Evolutionary conservation across 129 eudicot genomes (phyloP).

Genomic region (Centella asiatica): DNA sequence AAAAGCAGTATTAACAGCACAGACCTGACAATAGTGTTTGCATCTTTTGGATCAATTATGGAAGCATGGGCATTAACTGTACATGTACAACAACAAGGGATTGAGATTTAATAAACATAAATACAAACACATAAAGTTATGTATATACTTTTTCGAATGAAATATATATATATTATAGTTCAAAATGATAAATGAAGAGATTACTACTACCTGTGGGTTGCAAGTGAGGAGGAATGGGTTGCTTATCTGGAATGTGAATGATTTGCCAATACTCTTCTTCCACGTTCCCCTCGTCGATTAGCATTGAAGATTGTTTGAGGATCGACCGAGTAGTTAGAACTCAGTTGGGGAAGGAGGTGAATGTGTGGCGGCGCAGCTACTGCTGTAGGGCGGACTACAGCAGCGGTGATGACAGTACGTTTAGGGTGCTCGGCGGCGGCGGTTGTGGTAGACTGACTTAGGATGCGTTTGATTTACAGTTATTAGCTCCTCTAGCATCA

Average conservation of each 20-base stretch:
- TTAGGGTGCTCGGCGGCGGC: no score
- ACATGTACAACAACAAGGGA: conserved; percentile 9
- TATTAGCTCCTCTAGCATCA: no score
- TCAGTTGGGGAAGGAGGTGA: no score
- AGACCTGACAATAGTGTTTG: conserved; percentile 78
- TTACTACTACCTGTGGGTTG: conserved; percentile 58
- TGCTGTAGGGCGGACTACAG: no score
- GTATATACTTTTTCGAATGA: no score
- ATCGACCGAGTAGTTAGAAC: no score
- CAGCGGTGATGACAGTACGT: no score
- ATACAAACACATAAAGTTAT: neutral
- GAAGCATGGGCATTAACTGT: conserved; percentile 68
- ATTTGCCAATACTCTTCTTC: conserved; percentile 43
- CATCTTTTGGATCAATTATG: conserved; percentile 54
- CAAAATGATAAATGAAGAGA: neutral
- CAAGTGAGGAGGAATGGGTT: conserved; percentile 51
- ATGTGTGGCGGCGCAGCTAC: no score
- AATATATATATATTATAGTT: neutral
- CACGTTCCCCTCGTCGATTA: neutral
- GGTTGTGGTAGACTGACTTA: no score
- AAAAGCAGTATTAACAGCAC: neutral
- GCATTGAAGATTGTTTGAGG: neutral
- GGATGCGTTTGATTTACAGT: no score
- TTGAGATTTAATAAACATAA: neutral
- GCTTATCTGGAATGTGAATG: conserved; percentile 69